Conservation (phyloP, 2,329 filamentous ascomycete genomes). For the Xylaria sp. region DNA sequence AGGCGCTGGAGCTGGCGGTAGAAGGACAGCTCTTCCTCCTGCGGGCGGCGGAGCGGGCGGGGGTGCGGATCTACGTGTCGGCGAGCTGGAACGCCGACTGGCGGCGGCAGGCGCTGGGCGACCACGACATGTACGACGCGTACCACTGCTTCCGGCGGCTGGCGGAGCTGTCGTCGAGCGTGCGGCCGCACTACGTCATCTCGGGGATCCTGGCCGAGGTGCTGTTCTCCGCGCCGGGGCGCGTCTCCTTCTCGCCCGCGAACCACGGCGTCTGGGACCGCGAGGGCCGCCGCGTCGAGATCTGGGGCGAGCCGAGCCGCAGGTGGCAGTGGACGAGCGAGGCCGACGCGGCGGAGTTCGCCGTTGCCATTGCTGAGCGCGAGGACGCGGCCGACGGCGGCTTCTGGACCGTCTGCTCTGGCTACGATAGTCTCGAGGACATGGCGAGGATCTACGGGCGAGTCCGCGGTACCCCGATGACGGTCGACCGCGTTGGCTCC, state of each 20-base stretch:
- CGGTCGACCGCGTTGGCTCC: constrained; percentile 23
- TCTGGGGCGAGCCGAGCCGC: constrained; percentile 22
- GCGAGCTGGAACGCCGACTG: constrained; percentile 29
- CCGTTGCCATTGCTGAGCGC: constrained; percentile 20
- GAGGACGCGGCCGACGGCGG: constrained; percentile 25
- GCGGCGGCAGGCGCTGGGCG: constrained; percentile 34
- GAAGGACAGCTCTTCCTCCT: constrained; percentile 46
- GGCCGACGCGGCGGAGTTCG: constrained; percentile 26
- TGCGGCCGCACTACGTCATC: constrained; percentile 36
- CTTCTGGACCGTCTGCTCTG: constrained; percentile 30
- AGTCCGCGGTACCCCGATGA: constrained; percentile 18
- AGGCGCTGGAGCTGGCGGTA: constrained; percentile 34
- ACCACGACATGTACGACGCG: constrained; percentile 43
- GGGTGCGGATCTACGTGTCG: constrained; percentile 34
- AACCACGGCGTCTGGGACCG: constrained; percentile 30
- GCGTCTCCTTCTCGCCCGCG: constrained; percentile 21
- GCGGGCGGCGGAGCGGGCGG: constrained; percentile 44
- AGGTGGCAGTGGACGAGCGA: constrained; percentile 31
- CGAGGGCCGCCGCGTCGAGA: constrained; percentile 22
- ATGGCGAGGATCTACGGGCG: constrained; percentile 27
- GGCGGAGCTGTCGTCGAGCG: constrained; percentile 34
- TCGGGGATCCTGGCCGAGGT: constrained; percentile 40
- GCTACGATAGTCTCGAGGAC: constrained; percentile 22
- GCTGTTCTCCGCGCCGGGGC: constrained; percentile 31
- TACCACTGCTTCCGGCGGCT: constrained; percentile 43